phyloP scores from a whole-genome alignment of 768 basidiomycete species.

The Filobasidium floriforme region DNA sequence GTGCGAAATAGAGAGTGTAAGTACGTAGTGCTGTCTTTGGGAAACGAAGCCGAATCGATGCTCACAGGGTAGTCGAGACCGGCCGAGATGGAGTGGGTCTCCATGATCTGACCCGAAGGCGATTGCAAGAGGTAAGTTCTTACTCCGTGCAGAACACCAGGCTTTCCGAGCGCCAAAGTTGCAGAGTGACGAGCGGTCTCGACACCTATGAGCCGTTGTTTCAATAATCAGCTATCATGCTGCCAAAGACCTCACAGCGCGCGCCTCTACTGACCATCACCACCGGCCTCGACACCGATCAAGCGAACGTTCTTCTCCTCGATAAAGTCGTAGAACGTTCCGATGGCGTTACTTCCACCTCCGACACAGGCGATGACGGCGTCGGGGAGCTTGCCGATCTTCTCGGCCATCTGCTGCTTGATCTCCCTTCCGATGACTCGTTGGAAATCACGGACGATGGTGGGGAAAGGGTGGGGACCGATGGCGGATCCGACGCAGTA shows the following conservation, averaged over 20 bases:
- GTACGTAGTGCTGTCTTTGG: background rate
- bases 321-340: slow-evolving; percentile 96
- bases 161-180: slow-evolving; percentile 79
- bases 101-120: slow-evolving; percentile 80
- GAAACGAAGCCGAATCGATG: background rate
- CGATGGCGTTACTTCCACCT: slow-evolving; percentile 95
- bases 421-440: slow-evolving; percentile 91
- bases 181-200: slow-evolving; percentile 85
- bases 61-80: slow-evolving; percentile 68
- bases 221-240: background rate
- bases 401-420: slow-evolving; percentile 68
- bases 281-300: slow-evolving; percentile 93
- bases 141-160: slow-evolving; percentile 93
- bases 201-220: slow-evolving; percentile 51
- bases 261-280: slow-evolving; percentile 60
- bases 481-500: slow-evolving; percentile 96
- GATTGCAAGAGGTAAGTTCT: slow-evolving; percentile 91
- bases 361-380: slow-evolving; percentile 94
- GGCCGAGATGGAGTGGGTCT: slow-evolving; percentile 94
- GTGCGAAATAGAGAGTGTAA: slow-evolving; percentile 36
- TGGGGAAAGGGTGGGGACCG: slow-evolving; percentile 98
- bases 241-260: background rate
- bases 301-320: slow-evolving; percentile 73
- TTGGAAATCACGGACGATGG: slow-evolving; percentile 97
- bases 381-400: slow-evolving; percentile 79